A percentile compares a stretch with the other conserved stretches of the same genome.
phyloP scores from a whole-genome alignment of 768 basidiomycete genomes.

The Rhizopogon salebrosus region DNA sequence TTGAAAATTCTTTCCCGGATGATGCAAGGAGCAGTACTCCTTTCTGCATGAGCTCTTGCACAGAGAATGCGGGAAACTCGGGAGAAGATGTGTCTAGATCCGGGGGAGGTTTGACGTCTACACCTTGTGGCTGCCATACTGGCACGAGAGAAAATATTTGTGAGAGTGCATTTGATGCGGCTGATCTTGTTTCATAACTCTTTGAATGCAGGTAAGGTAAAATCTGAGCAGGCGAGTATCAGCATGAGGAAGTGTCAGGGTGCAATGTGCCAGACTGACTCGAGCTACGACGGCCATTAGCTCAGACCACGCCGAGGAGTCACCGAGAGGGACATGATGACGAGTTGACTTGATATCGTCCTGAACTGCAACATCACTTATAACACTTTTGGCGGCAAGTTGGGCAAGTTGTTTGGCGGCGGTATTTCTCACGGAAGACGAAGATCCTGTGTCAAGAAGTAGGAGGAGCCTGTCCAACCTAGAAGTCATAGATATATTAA shows the following conservation, averaged over 20 bases:
- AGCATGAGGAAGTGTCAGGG: neutral
- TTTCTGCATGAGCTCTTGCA: conserved; percentile 70
- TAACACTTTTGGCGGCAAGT: conserved; percentile 81
- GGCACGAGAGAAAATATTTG: conserved; percentile 85
- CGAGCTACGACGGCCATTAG: conserved; percentile 87
- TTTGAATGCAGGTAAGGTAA: conserved; percentile 88
- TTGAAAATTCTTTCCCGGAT: conserved; percentile 88
- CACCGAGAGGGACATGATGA: conserved; percentile 52
- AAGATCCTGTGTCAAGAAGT: conserved; percentile 93
- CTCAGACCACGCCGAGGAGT: conserved; percentile 83
- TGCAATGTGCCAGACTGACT: conserved; percentile 37
- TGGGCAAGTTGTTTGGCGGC: conserved; percentile 96
- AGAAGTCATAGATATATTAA: conserved; percentile 4
- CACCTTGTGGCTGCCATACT: conserved; percentile 51
- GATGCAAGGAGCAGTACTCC: conserved; percentile 81
- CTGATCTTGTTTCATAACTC: conserved; percentile 87
- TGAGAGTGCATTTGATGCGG: conserved; percentile 84
- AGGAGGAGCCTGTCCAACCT: conserved; percentile 97
- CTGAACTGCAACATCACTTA: conserved; percentile 74
- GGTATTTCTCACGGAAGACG: conserved; percentile 83
- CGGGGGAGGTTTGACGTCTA: conserved; percentile 17
- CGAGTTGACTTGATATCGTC: conserved; percentile 66
- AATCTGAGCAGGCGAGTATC: conserved; percentile 44
- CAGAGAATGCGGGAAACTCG: conserved; percentile 71
- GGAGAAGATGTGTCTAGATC: conserved; percentile 33